These are phyloP conservation scores for Cajanus cajan DNA, from an alignment of 306 rosid species.

Conservation along the genomic window DNA sequence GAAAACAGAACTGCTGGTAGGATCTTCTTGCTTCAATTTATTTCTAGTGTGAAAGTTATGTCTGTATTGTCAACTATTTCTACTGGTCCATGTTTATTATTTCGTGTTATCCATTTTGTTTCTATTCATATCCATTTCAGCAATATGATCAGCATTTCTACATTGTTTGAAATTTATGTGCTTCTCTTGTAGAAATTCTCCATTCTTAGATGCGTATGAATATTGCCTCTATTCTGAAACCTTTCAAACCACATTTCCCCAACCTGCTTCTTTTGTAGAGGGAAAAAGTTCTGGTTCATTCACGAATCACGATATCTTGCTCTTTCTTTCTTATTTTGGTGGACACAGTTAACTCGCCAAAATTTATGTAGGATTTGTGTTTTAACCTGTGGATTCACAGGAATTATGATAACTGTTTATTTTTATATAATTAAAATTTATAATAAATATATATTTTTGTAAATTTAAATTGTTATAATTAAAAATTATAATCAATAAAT, in stretches of 20 bases:
- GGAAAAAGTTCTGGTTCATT: background rate
- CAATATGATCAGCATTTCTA: background rate
- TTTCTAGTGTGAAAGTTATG: background rate
- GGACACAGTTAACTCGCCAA: background rate
- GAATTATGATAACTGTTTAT: no score
- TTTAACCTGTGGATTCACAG: no score
- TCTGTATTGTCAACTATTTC: slow-evolving; percentile 6
- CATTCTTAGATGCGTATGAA: background rate
- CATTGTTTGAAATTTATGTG: slow-evolving; percentile 16
- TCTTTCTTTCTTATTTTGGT: background rate
- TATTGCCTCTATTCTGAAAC: background rate
- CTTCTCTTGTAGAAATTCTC: background rate
- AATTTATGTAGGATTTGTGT: background rate
- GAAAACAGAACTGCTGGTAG: slow-evolving; percentile 69
- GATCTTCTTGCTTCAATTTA: slow-evolving; percentile 21
- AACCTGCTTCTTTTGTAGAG: background rate
- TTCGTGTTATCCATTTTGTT: background rate
- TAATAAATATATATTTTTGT: no score
- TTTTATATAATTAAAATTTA: no score
- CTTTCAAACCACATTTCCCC: background rate
- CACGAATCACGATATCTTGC: background rate
- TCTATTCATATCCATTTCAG: background rate
- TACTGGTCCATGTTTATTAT: background rate
- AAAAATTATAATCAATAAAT: no score
- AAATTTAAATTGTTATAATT: no score